Conservation (phyloP, 208 protist genomes). For the Trypanosoma caninum region DNA sequence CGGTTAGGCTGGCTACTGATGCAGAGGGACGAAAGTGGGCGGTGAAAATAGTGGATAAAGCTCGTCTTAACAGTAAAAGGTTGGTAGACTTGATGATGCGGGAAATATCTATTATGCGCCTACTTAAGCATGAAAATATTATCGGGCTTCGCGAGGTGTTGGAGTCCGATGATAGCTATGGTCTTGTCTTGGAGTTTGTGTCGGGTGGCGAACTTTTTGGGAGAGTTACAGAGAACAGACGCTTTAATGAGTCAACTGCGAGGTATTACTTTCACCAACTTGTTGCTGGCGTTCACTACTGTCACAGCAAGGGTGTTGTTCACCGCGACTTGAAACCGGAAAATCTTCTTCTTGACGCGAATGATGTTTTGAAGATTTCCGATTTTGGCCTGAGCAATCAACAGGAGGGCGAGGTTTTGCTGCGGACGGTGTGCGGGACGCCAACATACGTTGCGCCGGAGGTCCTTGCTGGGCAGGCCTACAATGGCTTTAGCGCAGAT, state of each 20-base stretch:
- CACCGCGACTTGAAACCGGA: constrained; percentile 63
- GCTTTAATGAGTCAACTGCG: constrained; percentile 31
- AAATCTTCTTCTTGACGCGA: constrained; percentile 41
- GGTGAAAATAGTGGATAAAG: constrained; percentile 40
- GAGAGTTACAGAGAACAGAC: constrained; percentile 21
- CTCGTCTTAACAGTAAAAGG: constrained; percentile 25
- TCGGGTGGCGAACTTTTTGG: constrained; percentile 61
- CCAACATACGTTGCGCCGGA: constrained; percentile 77
- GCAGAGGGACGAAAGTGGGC: constrained; percentile 36
- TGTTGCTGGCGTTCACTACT: constrained; percentile 43
- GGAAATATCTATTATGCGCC: constrained; percentile 48
- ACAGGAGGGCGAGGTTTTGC: constrained; percentile 16
- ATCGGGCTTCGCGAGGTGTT: constrained; percentile 42
- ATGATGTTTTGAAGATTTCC: constrained; percentile 30
- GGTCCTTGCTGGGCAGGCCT: constrained; percentile 44
- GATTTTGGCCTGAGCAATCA: constrained; percentile 49
- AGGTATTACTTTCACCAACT: constrained; percentile 70
- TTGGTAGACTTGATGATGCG: constrained; percentile 46
- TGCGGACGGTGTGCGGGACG: constrained; percentile 53
- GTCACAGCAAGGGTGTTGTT: constrained; percentile 62
- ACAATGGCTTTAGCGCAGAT: constrained; percentile 87
- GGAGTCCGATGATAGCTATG: constrained; percentile 70
- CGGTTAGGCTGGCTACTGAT: constrained; percentile 41
- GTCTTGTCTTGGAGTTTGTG: constrained; percentile 71
- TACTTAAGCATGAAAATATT: constrained; percentile 36